Base-by-base conservation (phyloP, 2,329 filamentous ascomycete species). In the Penicillium sp. region DNA sequence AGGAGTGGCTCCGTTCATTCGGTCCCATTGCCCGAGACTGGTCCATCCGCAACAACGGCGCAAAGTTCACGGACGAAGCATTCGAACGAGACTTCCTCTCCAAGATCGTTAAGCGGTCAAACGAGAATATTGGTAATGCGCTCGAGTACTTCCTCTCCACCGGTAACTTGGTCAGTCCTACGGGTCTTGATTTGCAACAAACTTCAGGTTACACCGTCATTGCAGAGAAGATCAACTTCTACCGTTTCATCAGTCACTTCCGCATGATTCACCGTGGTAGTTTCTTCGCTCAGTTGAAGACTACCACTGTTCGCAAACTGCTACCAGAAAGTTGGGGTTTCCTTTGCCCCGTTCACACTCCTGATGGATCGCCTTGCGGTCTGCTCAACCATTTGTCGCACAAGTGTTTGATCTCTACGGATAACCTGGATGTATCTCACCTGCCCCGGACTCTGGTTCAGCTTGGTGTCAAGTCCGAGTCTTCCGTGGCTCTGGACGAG, bases 241-340 rank as follows among this genome's bases (percentile, higher is more conserved):
- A 96, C 70, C 91, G 94, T 69, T 99, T 97, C 79, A 96, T 99
- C 79, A 94, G 91, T 75, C 94, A 99, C 76, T 99, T 99, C 83
- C 89, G 94, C 66, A 97, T 97, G 92, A 91, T 99, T 57, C 94
- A 99, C 79, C 87, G 94, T 86, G 94, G 94, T 81, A 94, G 91
- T 73, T 99, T 99, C 84, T 99, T 99, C 75, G 94, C 94, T 4
- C 91, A 97, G 73, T 79, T 99, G 63, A 97, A 97, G 78, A 99
- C 94, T 0, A 99, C 94, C 0, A 94, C 94, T 0, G 94, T 99
- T 50, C 86, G 94, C 79, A 99, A 97, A 76, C 81, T 99, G 66
- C 79, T 97, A 21, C 94, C 94, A 2, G 94, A 99, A 73, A 96
- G 92, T 66, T 99, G 94, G 94, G 94, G 94, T 8, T 99, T 97